Base-by-base conservation (phyloP, 805 yeast species). In the Tetrapisispora namnaoensis region DNA sequence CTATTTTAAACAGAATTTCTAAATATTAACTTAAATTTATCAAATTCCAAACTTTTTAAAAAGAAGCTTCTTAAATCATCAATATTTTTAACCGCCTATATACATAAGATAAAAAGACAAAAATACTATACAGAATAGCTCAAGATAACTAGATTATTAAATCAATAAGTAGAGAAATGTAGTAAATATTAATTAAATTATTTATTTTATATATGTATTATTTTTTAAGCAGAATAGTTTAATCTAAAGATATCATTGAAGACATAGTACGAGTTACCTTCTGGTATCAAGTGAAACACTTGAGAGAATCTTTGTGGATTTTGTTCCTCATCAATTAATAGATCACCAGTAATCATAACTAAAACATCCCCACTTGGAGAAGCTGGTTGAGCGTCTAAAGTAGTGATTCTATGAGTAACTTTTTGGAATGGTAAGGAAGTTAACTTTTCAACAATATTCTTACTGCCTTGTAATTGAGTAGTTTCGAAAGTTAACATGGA, bases 401-500 rank as follows among this genome's bases (percentile, higher is more conserved):
- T 91, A 48, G 95, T 82, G 65, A 93, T 84, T 73, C 95, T 79
- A 75, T 93, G 99, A 45, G 79, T 83, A 50, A 93, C 97, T 71
- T 89, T 89, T 67, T 78, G 83, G 77, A 93, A 93, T 46, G 96
- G 96, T 61, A 93, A 77, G 37, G 89, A 78, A 51, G 80, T 82
- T 57, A 93, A 79, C 69, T 93, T 91, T 73, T 93, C 98, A 54
- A 93, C 89, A 63, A 93, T 93, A 61, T 75, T 83, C 73, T 83
- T 82, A 50, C 95, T 86, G 58, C 99, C 99, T 74, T 91, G 99
- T 56, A 86, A 76, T 75, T 91, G 97, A 51, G 89, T 75, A 48
- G 90, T 82, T 73, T 93, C 99, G 62, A 93, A 93, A 44, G 99
- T 93, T 71, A 93, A 76, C 99, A 93, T 93, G 28, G 97, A 89